Conservation (phyloP, 2,329 filamentous ascomycete species). For the Penicillium vulpinum region DNA sequence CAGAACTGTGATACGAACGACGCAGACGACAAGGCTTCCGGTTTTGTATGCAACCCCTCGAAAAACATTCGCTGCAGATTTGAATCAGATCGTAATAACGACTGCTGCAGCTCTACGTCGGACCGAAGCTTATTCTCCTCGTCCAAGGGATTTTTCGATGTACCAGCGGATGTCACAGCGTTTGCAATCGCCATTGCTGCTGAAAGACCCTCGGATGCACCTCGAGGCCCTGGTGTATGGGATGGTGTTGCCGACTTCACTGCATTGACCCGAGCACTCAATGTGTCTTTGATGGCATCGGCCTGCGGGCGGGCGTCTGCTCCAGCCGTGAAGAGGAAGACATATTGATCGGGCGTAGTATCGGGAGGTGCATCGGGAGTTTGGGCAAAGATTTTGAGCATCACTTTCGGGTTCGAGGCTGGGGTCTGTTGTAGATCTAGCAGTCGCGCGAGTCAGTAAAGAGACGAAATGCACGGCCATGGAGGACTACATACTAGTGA, state of each 20-base stretch:
- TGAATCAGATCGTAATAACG: conserved; percentile 77
- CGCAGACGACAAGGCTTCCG: conserved; percentile 74
- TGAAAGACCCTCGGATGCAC: conserved; percentile 52
- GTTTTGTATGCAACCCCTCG: conserved; percentile 79
- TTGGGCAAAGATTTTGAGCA: conserved; percentile 87
- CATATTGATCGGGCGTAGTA: conserved; percentile 62
- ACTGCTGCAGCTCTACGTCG: conserved; percentile 82
- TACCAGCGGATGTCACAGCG: conserved; percentile 56
- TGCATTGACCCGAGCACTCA: conserved; percentile 75
- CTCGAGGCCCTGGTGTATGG: conserved; percentile 35
- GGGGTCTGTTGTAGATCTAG: conserved; percentile 93
- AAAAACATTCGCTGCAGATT: conserved; percentile 80
- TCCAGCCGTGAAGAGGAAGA: conserved; percentile 85
- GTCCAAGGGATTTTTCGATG: conserved; percentile 65
- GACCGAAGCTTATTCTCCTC: conserved; percentile 75
- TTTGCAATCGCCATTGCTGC: conserved; percentile 76
- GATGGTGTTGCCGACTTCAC: conserved; percentile 55
- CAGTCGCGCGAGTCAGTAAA: conserved; percentile 8
- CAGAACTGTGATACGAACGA: conserved; percentile 93
- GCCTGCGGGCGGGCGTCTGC: conserved; percentile 77
- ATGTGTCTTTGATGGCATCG: conserved; percentile 76
- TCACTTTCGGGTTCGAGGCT: conserved; percentile 81
- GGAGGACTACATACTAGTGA: conserved; percentile 67
- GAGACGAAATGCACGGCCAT: not conserved
- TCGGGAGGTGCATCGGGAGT: conserved; percentile 44